These are phyloP conservation scores for Neobulgaria alba DNA, from an alignment of 2,329 filamentous ascomycete genomes.

Conservation along the genomic window DNA sequence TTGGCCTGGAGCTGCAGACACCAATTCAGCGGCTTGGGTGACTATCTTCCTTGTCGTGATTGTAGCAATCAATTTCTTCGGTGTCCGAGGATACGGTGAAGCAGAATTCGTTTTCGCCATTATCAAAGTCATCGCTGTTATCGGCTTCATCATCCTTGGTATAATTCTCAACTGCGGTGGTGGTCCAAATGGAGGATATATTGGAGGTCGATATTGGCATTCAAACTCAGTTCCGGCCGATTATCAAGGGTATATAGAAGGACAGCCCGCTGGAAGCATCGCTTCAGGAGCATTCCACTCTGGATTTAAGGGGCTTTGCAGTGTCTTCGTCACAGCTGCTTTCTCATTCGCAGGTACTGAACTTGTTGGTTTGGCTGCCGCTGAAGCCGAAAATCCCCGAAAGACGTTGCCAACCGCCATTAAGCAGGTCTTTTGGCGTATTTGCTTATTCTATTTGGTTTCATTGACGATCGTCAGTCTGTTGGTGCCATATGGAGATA, in stretches of 20 bases:
- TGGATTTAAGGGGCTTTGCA: constrained; percentile 76
- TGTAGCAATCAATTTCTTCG: constrained; percentile 65
- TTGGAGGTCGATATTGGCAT: constrained; percentile 2
- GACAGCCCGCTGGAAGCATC: neutral
- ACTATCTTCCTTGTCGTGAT: constrained; percentile 69
- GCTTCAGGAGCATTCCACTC: constrained; percentile 61
- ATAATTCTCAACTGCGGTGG: constrained; percentile 4
- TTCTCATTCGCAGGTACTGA: constrained; percentile 72
- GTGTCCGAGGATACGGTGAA: constrained; percentile 5
- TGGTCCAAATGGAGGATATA: constrained; percentile 8
- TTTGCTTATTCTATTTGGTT: constrained; percentile 82
- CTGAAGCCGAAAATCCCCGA: constrained; percentile 69
- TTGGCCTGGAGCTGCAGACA: neutral
- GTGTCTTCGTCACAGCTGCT: constrained; percentile 67
- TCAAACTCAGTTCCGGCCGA: neutral
- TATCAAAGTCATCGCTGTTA: neutral
- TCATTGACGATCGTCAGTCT: constrained; percentile 74
- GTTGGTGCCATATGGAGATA: constrained; percentile 66
- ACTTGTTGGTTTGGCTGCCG: constrained; percentile 66
- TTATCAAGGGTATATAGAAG: neutral
- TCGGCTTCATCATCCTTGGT: constrained; percentile 2
- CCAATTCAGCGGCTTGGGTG: constrained; percentile 59
- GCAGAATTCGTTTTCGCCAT: neutral
- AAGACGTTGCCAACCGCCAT: constrained; percentile 79
- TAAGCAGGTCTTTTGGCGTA: constrained; percentile 94